phyloP scores from a whole-genome alignment of 768 basidiomycete species.

The Lactifluus echinatus region DNA sequence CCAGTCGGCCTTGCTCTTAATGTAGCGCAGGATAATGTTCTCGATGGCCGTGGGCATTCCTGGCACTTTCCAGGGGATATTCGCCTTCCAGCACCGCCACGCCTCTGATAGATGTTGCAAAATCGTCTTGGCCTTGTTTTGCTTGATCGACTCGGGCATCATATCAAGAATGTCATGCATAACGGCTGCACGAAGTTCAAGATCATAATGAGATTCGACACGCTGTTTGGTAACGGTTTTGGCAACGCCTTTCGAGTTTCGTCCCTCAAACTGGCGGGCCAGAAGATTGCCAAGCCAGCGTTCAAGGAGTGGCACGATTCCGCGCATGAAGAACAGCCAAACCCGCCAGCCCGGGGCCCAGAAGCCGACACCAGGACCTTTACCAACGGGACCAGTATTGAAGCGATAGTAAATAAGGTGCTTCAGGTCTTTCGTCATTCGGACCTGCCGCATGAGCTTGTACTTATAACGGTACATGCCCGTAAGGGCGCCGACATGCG shows the following conservation, averaged over 20 bases:
- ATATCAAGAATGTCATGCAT: constrained; percentile 99
- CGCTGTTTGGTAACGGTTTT: constrained; percentile 99
- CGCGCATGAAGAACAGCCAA: constrained; percentile 99
- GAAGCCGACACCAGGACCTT: constrained; percentile 98
- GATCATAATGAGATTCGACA: constrained; percentile 97
- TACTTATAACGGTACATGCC: constrained; percentile 99
- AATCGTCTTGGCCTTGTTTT: constrained; percentile 99
- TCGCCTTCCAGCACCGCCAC: constrained; percentile 97
- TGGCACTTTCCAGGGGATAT: constrained; percentile 99
- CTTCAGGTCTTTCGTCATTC: constrained; percentile 99
- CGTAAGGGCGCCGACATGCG: constrained; percentile 93
- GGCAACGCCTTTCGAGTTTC: constrained; percentile 93
- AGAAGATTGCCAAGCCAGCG: constrained; percentile 96
- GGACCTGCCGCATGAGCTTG: constrained; percentile 99
- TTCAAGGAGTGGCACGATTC: constrained; percentile 95
- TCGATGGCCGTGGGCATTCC: constrained; percentile 99
- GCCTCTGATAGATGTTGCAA: constrained; percentile 96
- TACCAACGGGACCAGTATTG: constrained; percentile 99
- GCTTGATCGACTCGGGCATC: constrained; percentile 99
- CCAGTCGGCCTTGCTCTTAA: constrained; percentile 99
- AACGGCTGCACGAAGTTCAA: constrained; percentile 94
- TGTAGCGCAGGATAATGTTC: constrained; percentile 97
- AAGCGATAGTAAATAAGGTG: constrained; percentile 98
- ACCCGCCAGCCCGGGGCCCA: constrained; percentile 99
- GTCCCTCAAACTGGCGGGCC: constrained; percentile 96